Base-by-base conservation (phyloP, 176 grass and related monocot genomes). In the Carex pumila region DNA sequence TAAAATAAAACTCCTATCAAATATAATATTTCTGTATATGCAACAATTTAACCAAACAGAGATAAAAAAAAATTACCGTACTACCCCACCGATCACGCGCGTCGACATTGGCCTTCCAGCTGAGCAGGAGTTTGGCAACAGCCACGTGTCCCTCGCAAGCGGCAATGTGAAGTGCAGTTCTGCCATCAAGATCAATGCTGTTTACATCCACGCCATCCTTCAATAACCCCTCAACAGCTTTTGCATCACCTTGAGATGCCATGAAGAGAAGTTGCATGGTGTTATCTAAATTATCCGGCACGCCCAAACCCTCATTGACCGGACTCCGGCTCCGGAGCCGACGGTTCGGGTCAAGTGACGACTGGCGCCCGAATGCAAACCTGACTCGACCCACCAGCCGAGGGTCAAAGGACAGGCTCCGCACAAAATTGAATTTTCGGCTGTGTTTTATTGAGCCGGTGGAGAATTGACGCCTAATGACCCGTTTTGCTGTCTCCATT, bases 251-350 rank as follows among this genome's bases (percentile, higher is more conserved):
- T 7, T 89, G 96, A 90, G 86, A 92, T 5, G 96, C 93, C 65
- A 94, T 49, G 86, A 94, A 99, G 71, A 99, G 93, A 71, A 99
- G 91, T 85, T 95, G 96, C 91, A 99, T 99, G 36, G 96, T 99
- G 84, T 87, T 71, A 77, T 99, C 96, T 1, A 99, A 83, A 65
- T 93, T 94, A 12, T 89, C 88, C 21, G 96, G 96, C 88, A 99
- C 81, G 34, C 84, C 82, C 3, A 99, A 90, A 52, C 93, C 89
- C 71, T 93, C 96, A 12, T 10, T 83, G 34, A 86, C 88, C 59
- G 89, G 92, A 83, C 89, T 94, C 84, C 85, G 90, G 83, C 91
- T 99, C 65, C 89, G 68, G 36, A 81, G 80, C 25, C 90, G 83
- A 19, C 94, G 84, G 82, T 95, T 90, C 12, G 96, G 96, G 66